Evolutionary conservation across 352 stramenopile species (phyloP).

Genomic region (Stramenopiles sp.): DNA sequence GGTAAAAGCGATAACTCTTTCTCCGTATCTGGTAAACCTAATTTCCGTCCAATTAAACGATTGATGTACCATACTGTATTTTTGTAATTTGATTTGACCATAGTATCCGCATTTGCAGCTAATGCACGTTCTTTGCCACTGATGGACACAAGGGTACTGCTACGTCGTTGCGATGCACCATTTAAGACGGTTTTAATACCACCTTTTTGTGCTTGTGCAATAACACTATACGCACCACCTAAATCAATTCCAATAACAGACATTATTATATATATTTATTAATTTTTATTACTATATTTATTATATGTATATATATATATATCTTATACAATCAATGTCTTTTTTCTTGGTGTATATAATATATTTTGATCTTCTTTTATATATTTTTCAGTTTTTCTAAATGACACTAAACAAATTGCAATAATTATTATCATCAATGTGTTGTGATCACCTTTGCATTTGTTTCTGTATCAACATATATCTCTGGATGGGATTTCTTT

Average conservation of each 20-base stretch:
- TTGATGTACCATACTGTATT: slow-evolving; percentile 93
- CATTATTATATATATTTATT: slow-evolving; percentile 33
- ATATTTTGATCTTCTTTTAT: too few relatives aligned
- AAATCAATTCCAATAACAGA: slow-evolving; percentile 93
- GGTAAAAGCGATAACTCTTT: slow-evolving; percentile 33
- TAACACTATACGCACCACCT: slow-evolving; percentile 81
- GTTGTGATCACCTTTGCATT: too few relatives aligned
- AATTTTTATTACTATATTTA: too few relatives aligned
- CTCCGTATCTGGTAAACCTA: slow-evolving; percentile 80
- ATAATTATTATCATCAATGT: too few relatives aligned
- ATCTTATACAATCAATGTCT: too few relatives aligned
- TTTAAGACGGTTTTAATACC: slow-evolving; percentile 98
- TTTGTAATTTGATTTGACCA: slow-evolving; percentile 80
- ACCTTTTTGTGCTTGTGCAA: slow-evolving; percentile 80
- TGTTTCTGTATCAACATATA: too few relatives aligned
- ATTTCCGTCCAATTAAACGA: slow-evolving; percentile 85
- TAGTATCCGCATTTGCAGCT: slow-evolving; percentile 60
- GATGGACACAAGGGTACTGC: slow-evolving; percentile 53
- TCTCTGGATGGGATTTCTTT: too few relatives aligned
- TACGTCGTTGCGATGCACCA: slow-evolving; percentile 95
- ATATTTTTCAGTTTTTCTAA: too few relatives aligned
- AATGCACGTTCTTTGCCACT: slow-evolving; percentile 76
- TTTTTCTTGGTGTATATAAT: too few relatives aligned
- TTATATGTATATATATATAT: too few relatives aligned
- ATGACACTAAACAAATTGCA: too few relatives aligned